Conservation (phyloP, 495 filamentous ascomycete species). For the Annulohypoxylon bovei region DNA sequence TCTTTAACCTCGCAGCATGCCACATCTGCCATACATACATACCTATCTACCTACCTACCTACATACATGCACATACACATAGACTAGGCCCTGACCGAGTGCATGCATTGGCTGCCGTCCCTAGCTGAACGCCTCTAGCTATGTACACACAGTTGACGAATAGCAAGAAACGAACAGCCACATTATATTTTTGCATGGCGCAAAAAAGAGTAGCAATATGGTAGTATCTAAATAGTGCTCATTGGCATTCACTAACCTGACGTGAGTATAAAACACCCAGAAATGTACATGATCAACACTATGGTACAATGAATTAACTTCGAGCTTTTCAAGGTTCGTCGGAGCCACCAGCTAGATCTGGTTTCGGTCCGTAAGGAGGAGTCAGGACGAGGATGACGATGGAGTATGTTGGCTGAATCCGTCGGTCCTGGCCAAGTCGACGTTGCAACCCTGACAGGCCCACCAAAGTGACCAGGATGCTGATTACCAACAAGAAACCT, state of each 20-base stretch:
- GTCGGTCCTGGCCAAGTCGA: conserved; percentile 40
- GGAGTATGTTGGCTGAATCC: conserved; percentile 45
- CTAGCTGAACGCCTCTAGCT: conserved; percentile 46
- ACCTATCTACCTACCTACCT: conserved; percentile 23
- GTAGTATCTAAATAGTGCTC: conserved; percentile 1
- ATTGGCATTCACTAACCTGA: conserved; percentile 1
- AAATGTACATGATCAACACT: conserved; percentile 20
- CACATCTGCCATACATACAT: conserved; percentile 43
- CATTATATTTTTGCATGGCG: conserved; percentile 7
- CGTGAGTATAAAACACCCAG: conserved; percentile 12
- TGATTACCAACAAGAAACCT: conserved; percentile 50
- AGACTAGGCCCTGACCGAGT: conserved; percentile 51
- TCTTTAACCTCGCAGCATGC: conserved; percentile 43
- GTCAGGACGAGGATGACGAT: conserved; percentile 42
- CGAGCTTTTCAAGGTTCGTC: conserved; percentile 30
- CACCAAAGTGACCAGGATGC: conserved; percentile 36
- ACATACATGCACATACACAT: conserved; percentile 41
- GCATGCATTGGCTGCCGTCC: conserved; percentile 58
- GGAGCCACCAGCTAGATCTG: conserved; percentile 43
- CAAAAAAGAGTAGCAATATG: neutral
- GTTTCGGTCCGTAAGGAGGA: conserved; percentile 43
- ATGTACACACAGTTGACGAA: conserved; percentile 44
- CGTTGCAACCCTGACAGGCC: conserved; percentile 43
- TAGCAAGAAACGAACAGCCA: conserved; percentile 29
- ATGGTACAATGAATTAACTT: conserved; percentile 23